These are phyloP conservation scores for Thelonectria rubi DNA, from an alignment of 2,329 filamentous ascomycete genomes.

Conservation along the genomic window DNA sequence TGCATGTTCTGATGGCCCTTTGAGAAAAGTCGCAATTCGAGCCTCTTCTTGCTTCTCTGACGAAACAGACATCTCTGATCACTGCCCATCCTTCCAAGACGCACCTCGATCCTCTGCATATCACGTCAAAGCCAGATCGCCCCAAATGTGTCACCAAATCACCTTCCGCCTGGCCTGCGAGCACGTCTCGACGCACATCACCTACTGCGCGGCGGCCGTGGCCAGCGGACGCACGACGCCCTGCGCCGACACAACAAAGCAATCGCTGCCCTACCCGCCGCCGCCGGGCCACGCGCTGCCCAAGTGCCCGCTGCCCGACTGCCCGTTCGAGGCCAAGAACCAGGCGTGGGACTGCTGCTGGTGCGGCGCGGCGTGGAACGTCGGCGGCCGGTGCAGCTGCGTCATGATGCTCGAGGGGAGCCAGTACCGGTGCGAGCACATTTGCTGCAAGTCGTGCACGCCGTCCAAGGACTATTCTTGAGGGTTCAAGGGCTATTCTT, in stretches of 20 bases:
- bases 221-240: slow-evolving; percentile 45
- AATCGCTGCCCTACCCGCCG: slow-evolving; percentile 58
- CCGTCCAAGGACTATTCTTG: slow-evolving; percentile 49
- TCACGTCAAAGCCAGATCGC: not conserved
- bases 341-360: slow-evolving; percentile 65
- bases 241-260: slow-evolving; percentile 55
- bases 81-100: not conserved
- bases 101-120: not conserved
- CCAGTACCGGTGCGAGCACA: slow-evolving; percentile 61
- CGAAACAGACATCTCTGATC: not conserved
- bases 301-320: slow-evolving; percentile 57
- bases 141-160: slow-evolving; percentile 59
- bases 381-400: slow-evolving; percentile 59
- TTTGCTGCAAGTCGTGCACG: slow-evolving; percentile 62
- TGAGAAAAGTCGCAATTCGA: too few species aligned
- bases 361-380: slow-evolving; percentile 64
- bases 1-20: not conserved
- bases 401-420: slow-evolving; percentile 62
- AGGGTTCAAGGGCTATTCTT: too few species aligned
- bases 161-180: slow-evolving; percentile 62
- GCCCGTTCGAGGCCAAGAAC: slow-evolving; percentile 60
- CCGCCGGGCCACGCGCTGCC: slow-evolving; percentile 54
- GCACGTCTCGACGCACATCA: slow-evolving; percentile 56
- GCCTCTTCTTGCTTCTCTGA: too few species aligned
- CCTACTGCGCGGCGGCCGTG: slow-evolving; percentile 56